Conservation (phyloP, 2,329 filamentous ascomycete species). For the Mycosphaerelloides madeirae region DNA sequence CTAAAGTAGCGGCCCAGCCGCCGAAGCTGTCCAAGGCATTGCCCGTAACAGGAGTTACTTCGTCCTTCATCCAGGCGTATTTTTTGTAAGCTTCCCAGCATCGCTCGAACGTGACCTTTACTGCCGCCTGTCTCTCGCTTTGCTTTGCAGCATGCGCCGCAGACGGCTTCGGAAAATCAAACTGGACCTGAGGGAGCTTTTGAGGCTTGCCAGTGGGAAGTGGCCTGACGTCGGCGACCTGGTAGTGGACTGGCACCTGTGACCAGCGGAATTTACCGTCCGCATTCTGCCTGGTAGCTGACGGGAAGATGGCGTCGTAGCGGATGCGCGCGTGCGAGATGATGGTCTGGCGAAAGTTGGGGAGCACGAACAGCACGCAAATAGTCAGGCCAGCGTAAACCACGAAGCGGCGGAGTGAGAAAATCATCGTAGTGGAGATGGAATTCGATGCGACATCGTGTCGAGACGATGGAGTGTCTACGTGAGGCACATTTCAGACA, state of each 20-base stretch:
- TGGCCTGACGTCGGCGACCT: conserved; percentile 32
- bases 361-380: conserved; percentile 35
- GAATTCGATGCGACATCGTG: too few species aligned
- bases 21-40: conserved; percentile 40
- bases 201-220: conserved; percentile 37
- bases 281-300: conserved; percentile 6
- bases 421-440: conserved; percentile 27
- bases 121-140: conserved; percentile 34
- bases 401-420: conserved; percentile 36
- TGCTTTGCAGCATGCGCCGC: conserved; percentile 28
- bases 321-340: conserved; percentile 12
- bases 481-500: too few species aligned
- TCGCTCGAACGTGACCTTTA: conserved; percentile 41
- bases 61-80: conserved; percentile 47
- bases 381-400: conserved; percentile 33
- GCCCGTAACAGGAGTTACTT: conserved; percentile 43
- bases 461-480: too few species aligned
- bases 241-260: conserved; percentile 38
- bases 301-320: conserved; percentile 16
- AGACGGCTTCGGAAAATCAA: conserved; percentile 36
- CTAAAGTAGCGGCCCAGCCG: conserved; percentile 45
- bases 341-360: conserved; percentile 30
- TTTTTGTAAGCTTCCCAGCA: conserved; percentile 43
- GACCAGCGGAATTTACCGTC: conserved; percentile 36
- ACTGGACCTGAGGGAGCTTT: conserved; percentile 41